phyloP scores from a whole-genome alignment of 1,284 basidiomycete species.

The Xerocomus cyaneibrunnescens region DNA sequence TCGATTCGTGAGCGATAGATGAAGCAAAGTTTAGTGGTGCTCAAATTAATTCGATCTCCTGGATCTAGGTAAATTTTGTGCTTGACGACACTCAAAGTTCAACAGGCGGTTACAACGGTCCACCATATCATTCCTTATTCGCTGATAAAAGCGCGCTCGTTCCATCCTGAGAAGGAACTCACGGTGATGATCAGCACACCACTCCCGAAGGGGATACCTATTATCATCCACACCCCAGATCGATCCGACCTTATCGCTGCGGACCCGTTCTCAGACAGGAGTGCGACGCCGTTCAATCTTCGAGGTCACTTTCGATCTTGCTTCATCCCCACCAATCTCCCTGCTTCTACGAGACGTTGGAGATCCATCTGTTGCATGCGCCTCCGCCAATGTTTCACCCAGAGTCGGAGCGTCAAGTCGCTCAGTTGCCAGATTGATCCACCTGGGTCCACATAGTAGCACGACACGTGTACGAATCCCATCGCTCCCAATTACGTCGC shows the following conservation, averaged over 20 bases:
- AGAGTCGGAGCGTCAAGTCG: background rate
- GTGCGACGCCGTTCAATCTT: slow-evolving; percentile 22
- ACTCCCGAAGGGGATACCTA: slow-evolving; percentile 11
- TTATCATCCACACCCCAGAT: slow-evolving; percentile 6
- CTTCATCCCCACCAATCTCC: slow-evolving; percentile 11
- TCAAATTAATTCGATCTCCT: background rate
- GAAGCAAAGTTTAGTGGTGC: slow-evolving; percentile 1
- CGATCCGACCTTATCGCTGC: slow-evolving; percentile 25
- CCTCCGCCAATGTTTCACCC: slow-evolving; percentile 8
- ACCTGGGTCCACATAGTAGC: background rate
- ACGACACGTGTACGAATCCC: slow-evolving; percentile 16
- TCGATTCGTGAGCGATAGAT: background rate
- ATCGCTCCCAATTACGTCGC: background rate
- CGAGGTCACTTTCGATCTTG: slow-evolving; percentile 3
- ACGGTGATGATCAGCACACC: slow-evolving; percentile 15
- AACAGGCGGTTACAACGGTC: background rate
- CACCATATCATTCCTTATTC: background rate
- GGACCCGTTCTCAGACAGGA: slow-evolving; percentile 5
- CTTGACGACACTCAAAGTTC: background rate
- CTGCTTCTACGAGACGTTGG: background rate
- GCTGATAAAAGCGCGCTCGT: slow-evolving; percentile 2
- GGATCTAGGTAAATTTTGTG: background rate
- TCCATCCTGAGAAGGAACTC: background rate
- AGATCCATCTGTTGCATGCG: background rate
- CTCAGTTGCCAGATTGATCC: background rate